These are phyloP conservation scores for Eucalyptus brandiana DNA, from an alignment of 345 rosid species.

Conservation along the genomic window DNA sequence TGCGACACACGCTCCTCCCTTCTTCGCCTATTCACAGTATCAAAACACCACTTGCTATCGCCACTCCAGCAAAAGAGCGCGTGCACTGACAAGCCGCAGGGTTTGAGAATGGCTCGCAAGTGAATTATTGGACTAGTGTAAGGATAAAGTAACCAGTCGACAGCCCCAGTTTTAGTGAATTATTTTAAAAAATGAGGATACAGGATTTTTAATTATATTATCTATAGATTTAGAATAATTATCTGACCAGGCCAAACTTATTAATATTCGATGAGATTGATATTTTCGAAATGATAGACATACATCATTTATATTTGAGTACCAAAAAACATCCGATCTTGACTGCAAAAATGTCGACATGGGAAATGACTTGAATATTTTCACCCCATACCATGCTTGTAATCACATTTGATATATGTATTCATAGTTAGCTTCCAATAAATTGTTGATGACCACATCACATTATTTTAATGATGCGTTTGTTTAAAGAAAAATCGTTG, in stretches of 20 bases:
- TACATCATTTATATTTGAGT: neutral
- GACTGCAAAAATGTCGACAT: neutral
- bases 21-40: neutral
- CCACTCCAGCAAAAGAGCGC: neutral
- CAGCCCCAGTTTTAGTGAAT: neutral
- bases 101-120: neutral
- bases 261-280: neutral
- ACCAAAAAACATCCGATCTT: rapidly evolving
- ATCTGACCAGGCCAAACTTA: neutral
- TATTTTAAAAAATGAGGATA: neutral
- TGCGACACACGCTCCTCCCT: neutral
- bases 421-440: neutral
- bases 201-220: neutral
- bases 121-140: neutral
- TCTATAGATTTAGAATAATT: neutral
- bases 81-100: neutral
- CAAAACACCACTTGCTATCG: neutral
- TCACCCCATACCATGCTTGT: neutral
- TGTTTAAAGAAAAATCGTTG: neutral
- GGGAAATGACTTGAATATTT: neutral
- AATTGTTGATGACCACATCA: neutral
- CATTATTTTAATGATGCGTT: neutral
- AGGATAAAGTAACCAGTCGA: neutral
- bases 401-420: neutral
- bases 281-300: neutral